phyloP scores from a whole-genome alignment of 495 filamentous ascomycete genomes.

The Trichoderma erinaceum region DNA sequence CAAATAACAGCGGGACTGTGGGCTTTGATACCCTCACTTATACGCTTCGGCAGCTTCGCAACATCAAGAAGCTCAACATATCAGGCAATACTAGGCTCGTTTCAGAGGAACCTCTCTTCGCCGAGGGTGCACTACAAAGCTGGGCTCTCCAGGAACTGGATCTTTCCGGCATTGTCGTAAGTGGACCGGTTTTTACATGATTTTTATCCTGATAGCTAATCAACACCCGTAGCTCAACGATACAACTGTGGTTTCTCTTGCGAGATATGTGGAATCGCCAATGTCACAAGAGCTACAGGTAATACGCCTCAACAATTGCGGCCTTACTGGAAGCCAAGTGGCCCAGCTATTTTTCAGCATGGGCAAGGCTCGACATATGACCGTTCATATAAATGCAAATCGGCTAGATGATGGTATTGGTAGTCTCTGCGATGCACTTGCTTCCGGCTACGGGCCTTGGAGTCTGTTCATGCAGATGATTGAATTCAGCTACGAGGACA shows the following conservation, averaged over 20 bases:
- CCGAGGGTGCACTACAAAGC: conserved; percentile 58
- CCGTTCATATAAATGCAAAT: conserved; percentile 77
- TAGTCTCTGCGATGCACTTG: conserved; percentile 63
- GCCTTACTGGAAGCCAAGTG: conserved; percentile 68
- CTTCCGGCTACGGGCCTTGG: conserved; percentile 54
- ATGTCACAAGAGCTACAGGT: conserved; percentile 60
- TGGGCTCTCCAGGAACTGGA: conserved; percentile 69
- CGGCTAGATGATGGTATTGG: conserved; percentile 66
- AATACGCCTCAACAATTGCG: conserved; percentile 71
- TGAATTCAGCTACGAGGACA: conserved; percentile 68
- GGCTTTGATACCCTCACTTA: conserved; percentile 45
- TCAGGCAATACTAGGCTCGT: conserved; percentile 56
- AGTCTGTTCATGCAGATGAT: conserved; percentile 78
- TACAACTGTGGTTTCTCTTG: conserved; percentile 53
- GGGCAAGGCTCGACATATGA: conserved; percentile 56
- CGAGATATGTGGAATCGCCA: conserved; percentile 55
- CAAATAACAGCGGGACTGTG: conserved; percentile 56
- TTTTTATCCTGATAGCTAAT: neutral
- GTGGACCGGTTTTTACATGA: neutral
- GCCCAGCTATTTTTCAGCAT: conserved; percentile 75
- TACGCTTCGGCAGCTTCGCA: conserved; percentile 33
- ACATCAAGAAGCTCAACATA: conserved; percentile 64
- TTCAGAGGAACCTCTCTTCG: conserved; percentile 57
- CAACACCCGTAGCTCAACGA: conserved; percentile 39
- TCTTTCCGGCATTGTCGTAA: conserved; percentile 60